Evolutionary conservation across 2,329 filamentous ascomycete genomes (phyloP), one percentile per base, ranked within the genome.

Genomic region (Diaporthe batatas): DNA sequence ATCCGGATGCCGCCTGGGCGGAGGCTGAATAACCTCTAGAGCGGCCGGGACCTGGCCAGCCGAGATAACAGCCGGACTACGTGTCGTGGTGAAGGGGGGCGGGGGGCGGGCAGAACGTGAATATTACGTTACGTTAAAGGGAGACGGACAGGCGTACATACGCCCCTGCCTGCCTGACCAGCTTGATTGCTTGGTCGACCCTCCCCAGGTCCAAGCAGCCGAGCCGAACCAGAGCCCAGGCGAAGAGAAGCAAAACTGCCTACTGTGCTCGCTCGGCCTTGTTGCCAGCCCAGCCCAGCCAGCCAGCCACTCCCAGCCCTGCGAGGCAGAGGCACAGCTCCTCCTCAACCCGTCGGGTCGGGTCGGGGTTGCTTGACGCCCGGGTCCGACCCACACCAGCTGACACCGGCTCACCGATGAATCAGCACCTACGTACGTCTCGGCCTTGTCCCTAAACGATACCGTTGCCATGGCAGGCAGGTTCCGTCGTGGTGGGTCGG

Each of bases 1-100:
- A 91, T 91, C 73, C 84, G 90, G 58, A 84, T 88, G 82, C 89
- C 90, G 23, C 89, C 90, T 12, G 84, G 77, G 77, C 81, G 79
- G 73, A 79, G 62, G 62, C 47, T 23, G 32, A 67, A 81, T 51
- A 85, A 78, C 74, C 76, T 84, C 6, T 74, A 73, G 71, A n/a
- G 39, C 3, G 29, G 29, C 1, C 39, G 14, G 39, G 39, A 6
- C 6, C 14, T 42, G 8, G 34, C 34, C 8, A 4, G 34, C n/a
- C 16, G 12, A 58, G 29, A 51, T n/a, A 34, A 42, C 29, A 29
- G 39, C 32, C n/a, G 29, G 16, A 47, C 47, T 23, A 39, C 21
- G 44, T 54, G 44, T 42, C 32, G 47, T 44, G 29, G 36, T 3
- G 34, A 8, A 36, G 34, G 29, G 29, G 29, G 36, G 10, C 10